Evolutionary conservation across 1,284 basidiomycete species (phyloP), one percentile per base, ranked within the genome.

Genomic region (Ceratobasidium sp.): DNA sequence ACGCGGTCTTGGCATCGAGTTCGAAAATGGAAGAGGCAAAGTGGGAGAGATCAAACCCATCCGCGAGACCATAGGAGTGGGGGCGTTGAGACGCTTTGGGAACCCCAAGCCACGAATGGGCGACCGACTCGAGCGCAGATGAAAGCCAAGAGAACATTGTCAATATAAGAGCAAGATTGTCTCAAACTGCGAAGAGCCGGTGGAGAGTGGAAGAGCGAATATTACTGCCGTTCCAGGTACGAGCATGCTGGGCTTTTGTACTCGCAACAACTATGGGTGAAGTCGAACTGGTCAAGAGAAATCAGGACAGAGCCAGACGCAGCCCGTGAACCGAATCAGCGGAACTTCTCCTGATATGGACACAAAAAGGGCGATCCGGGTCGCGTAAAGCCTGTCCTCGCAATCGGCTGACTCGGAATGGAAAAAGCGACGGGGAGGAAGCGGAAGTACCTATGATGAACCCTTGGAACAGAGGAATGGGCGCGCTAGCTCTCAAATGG

Each of bases 1-100:
- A 89, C 26, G 88, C 88, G 4, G 87, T 87, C 20, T 85, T 82
- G 15, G 88, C 87, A 77, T 87, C 86, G 78, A 89, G 85, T 67
- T 89, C 88, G 81, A 86, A 89, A 82, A 88, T 87, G 77, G 88
- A 51, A 2, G 68, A 73, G 6, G 68, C 54, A 58, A 73, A 73
- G 39, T 73, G 56, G 28, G 68, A 73, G 33, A 60, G 15, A 39
- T 73, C 68, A 26, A 73, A 45, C n/a, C 35, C n/a, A 45, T 61
- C 28, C 13, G 56, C 37, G 39, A 60, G 37, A n/a, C 28, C 28
- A n/a, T 47, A 35, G 26, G 42, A 51, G 11, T 26, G 33, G 5
- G 49, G n/a, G 31, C 33, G 47, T 35, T 31, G 37, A 23, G 67
- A 45, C 23, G 53, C 20, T 20, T n/a, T 53, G 23, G 67, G 45